phyloP scores from a whole-genome alignment of 257 asterid species.

The Handroanthus guayacan region DNA sequence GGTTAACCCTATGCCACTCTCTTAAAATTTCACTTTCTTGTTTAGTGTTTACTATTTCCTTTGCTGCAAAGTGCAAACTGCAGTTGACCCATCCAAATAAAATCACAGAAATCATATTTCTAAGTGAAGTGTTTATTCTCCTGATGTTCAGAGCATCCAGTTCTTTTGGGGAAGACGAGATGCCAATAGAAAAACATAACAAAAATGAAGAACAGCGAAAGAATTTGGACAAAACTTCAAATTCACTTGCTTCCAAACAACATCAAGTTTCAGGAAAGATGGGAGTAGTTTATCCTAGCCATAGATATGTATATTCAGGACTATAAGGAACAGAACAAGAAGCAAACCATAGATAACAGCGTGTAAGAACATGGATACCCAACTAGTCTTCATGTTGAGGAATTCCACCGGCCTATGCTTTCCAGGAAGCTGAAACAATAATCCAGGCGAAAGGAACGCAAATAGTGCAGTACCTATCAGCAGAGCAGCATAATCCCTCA shows the following conservation, averaged over 20 bases:
- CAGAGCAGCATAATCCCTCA: conserved; percentile 79
- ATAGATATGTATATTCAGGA: conserved; percentile 72
- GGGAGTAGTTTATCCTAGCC: conserved; percentile 43
- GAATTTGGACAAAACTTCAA: neutral
- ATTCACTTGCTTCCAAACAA: neutral
- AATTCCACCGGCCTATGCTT: conserved; percentile 74
- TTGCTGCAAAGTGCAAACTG: neutral
- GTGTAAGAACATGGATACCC: conserved; percentile 63
- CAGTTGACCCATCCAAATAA: too few relatives aligned
- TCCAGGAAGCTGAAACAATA: conserved; percentile 81
- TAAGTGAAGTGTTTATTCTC: neutral
- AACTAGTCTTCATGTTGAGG: conserved; percentile 83
- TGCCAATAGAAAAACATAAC: neutral
- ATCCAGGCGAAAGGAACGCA: conserved; percentile 71
- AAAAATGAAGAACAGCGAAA: neutral
- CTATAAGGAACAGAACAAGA: conserved; percentile 71
- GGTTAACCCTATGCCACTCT: too few relatives aligned
- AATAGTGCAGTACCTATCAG: conserved; percentile 77
- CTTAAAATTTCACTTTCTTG: too few relatives aligned
- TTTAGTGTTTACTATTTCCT: neutral
- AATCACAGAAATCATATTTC: too few relatives aligned
- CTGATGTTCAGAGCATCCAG: neutral
- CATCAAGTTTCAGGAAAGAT: neutral
- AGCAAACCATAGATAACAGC: conserved; percentile 78
- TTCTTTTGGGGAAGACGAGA: neutral